Percentiles rank a stretch among this genome's conserved stretches.
Conservation (phyloP, 2,329 filamentous ascomycete genomes). For the Calonectria fujianensis region DNA sequence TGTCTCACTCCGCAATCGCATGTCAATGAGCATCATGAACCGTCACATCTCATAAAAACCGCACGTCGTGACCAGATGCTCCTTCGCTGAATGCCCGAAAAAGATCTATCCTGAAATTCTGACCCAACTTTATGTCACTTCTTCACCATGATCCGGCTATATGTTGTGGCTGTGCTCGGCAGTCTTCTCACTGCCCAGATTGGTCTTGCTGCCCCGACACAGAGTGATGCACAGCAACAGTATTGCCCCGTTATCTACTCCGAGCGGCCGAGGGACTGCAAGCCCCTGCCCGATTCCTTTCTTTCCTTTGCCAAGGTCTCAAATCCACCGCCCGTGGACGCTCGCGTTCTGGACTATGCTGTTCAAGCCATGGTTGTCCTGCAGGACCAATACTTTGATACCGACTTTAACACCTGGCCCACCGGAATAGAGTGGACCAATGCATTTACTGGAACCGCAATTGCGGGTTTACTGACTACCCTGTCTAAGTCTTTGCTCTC, state of each 20-base stretch:
- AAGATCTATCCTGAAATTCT: background rate
- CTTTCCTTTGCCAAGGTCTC: slow-evolving; percentile 43
- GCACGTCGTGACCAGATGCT: slow-evolving; percentile 30
- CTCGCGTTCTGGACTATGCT: slow-evolving; percentile 67
- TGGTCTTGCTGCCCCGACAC: slow-evolving; percentile 44
- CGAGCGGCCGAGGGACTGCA: slow-evolving; percentile 45
- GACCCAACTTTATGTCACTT: too few relatives aligned
- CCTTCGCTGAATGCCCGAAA: slow-evolving; percentile 5
- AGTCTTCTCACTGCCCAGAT: slow-evolving; percentile 29
- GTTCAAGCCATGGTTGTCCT: slow-evolving; percentile 82
- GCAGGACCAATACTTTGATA: slow-evolving; percentile 85
- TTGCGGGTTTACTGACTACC: slow-evolving; percentile 83
- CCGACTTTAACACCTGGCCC: slow-evolving; percentile 89
- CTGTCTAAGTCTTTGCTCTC: slow-evolving; percentile 76
- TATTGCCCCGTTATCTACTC: slow-evolving; percentile 53
- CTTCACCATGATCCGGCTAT: slow-evolving; percentile 45
- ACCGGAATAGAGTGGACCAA: slow-evolving; percentile 94
- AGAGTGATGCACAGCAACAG: slow-evolving; percentile 30
- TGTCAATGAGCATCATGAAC: slow-evolving; percentile 39
- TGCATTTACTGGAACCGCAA: slow-evolving; percentile 87
- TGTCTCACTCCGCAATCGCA: slow-evolving; percentile 33
- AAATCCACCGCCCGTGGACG: slow-evolving; percentile 40
- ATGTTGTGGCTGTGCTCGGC: slow-evolving; percentile 40
- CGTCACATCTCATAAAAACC: slow-evolving; percentile 38
- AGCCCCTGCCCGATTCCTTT: slow-evolving; percentile 49